Evolutionary conservation across 2,329 filamentous ascomycete genomes (phyloP).

Genomic region (Simplicillium sp.): DNA sequence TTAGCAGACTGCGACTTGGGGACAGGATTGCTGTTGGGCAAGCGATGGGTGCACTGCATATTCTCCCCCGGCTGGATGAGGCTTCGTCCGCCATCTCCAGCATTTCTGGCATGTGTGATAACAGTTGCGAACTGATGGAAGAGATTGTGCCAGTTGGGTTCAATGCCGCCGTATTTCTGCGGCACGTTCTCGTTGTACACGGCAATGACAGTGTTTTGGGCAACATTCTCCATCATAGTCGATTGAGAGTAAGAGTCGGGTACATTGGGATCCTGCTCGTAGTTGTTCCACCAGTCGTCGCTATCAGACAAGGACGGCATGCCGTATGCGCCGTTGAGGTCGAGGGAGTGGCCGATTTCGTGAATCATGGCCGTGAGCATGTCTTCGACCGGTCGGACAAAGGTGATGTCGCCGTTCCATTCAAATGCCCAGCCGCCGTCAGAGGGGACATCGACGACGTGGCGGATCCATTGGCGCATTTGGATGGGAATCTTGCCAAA

Average conservation of each 20-base stretch:
- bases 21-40: no score
- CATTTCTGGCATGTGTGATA: no score
- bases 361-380: conserved; percentile 5
- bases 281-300: conserved; percentile 5
- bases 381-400: conserved; percentile 3
- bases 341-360: conserved; percentile 5
- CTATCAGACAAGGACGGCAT: conserved; percentile 3
- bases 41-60: no score
- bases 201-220: conserved; percentile 5
- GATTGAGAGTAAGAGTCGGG: conserved; percentile 3
- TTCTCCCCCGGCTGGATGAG: no score
- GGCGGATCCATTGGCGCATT: conserved; percentile 14
- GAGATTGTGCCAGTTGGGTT: conserved; percentile 2
- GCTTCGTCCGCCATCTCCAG: no score
- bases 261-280: conserved; percentile 4
- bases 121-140: conserved; percentile 4
- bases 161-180: conserved; percentile 1
- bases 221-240: conserved; percentile 5
- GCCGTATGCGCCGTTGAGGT: conserved; percentile 3
- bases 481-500: conserved; percentile 16
- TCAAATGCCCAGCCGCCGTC: conserved; percentile 2
- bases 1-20: no score
- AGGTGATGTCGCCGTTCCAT: conserved; percentile 3
- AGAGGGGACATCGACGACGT: conserved; percentile 7
- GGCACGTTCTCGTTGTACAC: conserved; percentile 4